Evolutionary conservation across 208 protist species (phyloP).

Genomic region (Trypanosoma caninum): DNA sequence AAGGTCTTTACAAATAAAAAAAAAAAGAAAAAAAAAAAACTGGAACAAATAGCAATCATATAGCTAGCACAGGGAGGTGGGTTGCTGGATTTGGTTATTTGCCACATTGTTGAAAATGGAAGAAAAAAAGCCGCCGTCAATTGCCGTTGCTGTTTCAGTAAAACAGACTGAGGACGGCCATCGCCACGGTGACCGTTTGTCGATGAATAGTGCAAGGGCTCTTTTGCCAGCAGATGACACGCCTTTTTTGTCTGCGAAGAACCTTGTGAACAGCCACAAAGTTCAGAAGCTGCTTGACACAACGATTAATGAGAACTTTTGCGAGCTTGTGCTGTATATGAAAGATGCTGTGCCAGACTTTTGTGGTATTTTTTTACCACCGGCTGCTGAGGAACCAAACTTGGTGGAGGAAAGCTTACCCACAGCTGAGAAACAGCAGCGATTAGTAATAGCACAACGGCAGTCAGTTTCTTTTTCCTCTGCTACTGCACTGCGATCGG

Average conservation of each 20-base stretch:
- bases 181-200: not conserved
- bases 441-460: not conserved
- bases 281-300: constrained; percentile 57
- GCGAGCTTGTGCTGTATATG: constrained; percentile 59
- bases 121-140: not conserved
- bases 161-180: no score
- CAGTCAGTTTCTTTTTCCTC: not conserved
- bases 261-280: constrained; percentile 28
- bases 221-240: not conserved
- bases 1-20: not conserved
- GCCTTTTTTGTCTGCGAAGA: constrained; percentile 8
- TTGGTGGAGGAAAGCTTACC: constrained; percentile 1
- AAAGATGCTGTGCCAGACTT: constrained; percentile 50
- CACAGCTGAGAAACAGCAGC: not conserved
- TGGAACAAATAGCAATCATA: not conserved
- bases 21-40: no score
- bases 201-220: not conserved
- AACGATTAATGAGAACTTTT: constrained; percentile 50
- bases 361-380: constrained; percentile 17
- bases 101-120: not conserved
- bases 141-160: no score
- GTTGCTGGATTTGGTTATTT: no score
- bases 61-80: no score
- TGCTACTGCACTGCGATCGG: constrained; percentile 38
- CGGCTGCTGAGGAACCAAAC: not conserved